Percentiles rank a stretch among this genome's conserved stretches.
Conservation (phyloP, 768 basidiomycete genomes). For the Lanmaoa rubissima region DNA sequence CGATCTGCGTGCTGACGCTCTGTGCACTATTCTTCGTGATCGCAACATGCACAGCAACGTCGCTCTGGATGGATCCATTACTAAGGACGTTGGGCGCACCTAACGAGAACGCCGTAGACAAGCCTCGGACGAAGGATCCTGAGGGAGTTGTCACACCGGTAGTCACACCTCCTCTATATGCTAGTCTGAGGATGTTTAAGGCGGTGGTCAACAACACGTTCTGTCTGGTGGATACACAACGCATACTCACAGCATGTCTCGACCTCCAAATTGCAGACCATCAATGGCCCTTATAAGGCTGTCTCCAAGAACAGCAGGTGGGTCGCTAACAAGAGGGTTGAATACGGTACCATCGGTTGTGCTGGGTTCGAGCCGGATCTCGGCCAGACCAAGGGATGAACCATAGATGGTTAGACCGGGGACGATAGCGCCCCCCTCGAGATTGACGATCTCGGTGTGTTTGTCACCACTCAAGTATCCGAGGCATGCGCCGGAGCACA, state of each 20-base stretch:
- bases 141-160: slow-evolving; percentile 51
- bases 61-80: slow-evolving; percentile 39
- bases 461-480: slow-evolving; percentile 15
- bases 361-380: slow-evolving; percentile 64
- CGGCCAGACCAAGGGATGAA: slow-evolving; percentile 63
- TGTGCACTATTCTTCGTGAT: slow-evolving; percentile 41
- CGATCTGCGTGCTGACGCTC: slow-evolving; percentile 68
- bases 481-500: slow-evolving; percentile 45
- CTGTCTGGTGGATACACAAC: background rate
- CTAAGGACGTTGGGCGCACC: slow-evolving; percentile 35
- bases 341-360: slow-evolving; percentile 66
- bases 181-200: slow-evolving; percentile 43
- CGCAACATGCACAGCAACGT: slow-evolving; percentile 61
- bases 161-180: slow-evolving; percentile 68
- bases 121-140: slow-evolving; percentile 54
- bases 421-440: slow-evolving; percentile 67
- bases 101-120: slow-evolving; percentile 62
- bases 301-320: slow-evolving; percentile 32
- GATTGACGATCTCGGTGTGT: slow-evolving; percentile 47
- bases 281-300: slow-evolving; percentile 41
- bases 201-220: background rate
- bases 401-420: slow-evolving; percentile 76
- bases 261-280: slow-evolving; percentile 23
- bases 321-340: slow-evolving; percentile 49
- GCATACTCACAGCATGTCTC: slow-evolving; percentile 21